A percentile compares a stretch with the other conserved stretches of the same genome.
Evolutionary conservation across 2,329 filamentous ascomycete genomes (phyloP).

Genomic region (Fusarium tuaranense): DNA sequence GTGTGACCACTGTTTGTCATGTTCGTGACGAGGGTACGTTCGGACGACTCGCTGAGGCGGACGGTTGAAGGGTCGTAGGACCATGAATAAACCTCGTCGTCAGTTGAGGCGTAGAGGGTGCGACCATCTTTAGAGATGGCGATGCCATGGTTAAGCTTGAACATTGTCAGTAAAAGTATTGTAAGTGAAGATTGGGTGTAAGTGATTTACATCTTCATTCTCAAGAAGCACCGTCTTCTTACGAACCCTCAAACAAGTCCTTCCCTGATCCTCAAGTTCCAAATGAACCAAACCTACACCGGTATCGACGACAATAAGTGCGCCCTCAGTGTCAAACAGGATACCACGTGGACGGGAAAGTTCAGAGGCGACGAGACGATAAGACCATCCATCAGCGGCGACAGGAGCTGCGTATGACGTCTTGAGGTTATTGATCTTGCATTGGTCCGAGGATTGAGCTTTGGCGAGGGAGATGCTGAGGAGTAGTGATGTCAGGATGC

Average conservation of each 20-base stretch:
- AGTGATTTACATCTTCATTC: slow-evolving; percentile 48
- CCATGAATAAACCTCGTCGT: slow-evolving; percentile 72
- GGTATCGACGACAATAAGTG: slow-evolving; percentile 59
- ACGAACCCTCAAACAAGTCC: slow-evolving; percentile 55
- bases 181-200: neutral
- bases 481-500: slow-evolving; percentile 18
- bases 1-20: slow-evolving; percentile 73
- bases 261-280: slow-evolving; percentile 55
- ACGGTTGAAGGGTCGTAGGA: slow-evolving; percentile 68
- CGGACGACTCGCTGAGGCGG: slow-evolving; percentile 55
- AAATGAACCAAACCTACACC: slow-evolving; percentile 57
- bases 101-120: slow-evolving; percentile 68
- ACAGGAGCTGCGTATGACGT: slow-evolving; percentile 52
- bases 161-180: slow-evolving; percentile 3
- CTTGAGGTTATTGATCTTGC: slow-evolving; percentile 43
- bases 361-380: slow-evolving; percentile 56
- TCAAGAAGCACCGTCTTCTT: slow-evolving; percentile 52
- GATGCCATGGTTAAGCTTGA: slow-evolving; percentile 67
- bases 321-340: slow-evolving; percentile 58
- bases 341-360: slow-evolving; percentile 58
- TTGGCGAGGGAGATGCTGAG: slow-evolving; percentile 4
- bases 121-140: slow-evolving; percentile 64
- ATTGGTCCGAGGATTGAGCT: slow-evolving; percentile 14
- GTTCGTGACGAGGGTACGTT: slow-evolving; percentile 66
- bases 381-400: slow-evolving; percentile 57